These are phyloP conservation scores for Cyclotella sp. DNA, from an alignment of 108 stramenopile genomes.

Conservation along the genomic window DNA sequence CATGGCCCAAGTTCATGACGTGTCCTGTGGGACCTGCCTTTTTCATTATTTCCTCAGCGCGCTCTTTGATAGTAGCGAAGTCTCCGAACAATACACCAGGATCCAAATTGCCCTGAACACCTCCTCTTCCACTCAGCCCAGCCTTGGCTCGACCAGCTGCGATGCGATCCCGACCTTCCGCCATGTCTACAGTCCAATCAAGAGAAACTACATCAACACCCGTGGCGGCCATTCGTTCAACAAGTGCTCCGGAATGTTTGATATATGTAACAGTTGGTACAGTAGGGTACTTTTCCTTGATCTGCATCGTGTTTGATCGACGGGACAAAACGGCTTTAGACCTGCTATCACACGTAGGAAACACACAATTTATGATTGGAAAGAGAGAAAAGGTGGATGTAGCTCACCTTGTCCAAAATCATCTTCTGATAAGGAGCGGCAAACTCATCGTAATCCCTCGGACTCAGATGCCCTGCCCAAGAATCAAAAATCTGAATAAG, in stretches of 20 bases:
- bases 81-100: conserved; percentile 90
- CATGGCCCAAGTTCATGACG: conserved; percentile 99
- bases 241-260: conserved; percentile 88
- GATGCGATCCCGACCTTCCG: conserved; percentile 90
- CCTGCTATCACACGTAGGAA: neutral
- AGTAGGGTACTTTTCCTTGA: conserved; percentile 90
- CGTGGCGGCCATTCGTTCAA: conserved; percentile 92
- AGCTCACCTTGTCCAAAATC: conserved; percentile 81
- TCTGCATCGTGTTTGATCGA: conserved; percentile 18
- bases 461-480: conserved; percentile 96
- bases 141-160: conserved; percentile 68
- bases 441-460: conserved; percentile 94
- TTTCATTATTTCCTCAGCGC: conserved; percentile 92
- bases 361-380: neutral
- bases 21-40: conserved; percentile 92
- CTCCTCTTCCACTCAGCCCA: conserved; percentile 73
- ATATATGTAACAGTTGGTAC: conserved; percentile 96
- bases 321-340: neutral
- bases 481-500: conserved; percentile 99
- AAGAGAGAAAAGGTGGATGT: neutral
- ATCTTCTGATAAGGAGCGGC: conserved; percentile 96
- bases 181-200: conserved; percentile 98
- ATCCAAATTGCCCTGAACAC: conserved; percentile 97
- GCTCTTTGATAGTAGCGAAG: conserved; percentile 92
- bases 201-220: conserved; percentile 97